Evolutionary conservation across 768 basidiomycete species (phyloP), one percentile per base, ranked within the genome.

Genomic region (Mycena leptocephala): DNA sequence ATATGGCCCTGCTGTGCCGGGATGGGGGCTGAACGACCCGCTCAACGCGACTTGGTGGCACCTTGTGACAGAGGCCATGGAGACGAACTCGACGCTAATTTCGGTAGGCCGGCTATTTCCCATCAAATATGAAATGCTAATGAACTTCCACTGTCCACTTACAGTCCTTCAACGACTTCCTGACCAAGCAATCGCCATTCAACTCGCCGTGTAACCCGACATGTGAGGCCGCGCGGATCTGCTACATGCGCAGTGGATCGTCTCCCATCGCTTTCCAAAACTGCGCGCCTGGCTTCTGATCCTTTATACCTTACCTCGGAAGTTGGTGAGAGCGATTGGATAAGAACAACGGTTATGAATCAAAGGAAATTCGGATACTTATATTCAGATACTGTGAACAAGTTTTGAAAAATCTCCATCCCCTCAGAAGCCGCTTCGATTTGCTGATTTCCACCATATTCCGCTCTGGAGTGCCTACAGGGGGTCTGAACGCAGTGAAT

Each of bases 21-120:
- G 89, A 46, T 95, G 95, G 95, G 86, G 88, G 39, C 81, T 83
- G 8, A 85, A 89, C 65, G 93, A 94, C 80, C 94, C 94, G 0
- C 83, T 95, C 76, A 95, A 95, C 76, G 93, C 93, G 10, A 95
- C 95, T 13, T 95, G 93, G 93, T 95, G 95, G 95, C 94, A 95
- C 77, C 89, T 82, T 58, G 94, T 95, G 53, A 95, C 94, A 20
- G 94, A 95, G 92, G 93, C 89, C 51, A 93, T 94, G 92, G 86
- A 89, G 79, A 82, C 83, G 10, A 87, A 95, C 80, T 79, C 89
- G 5, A 86, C 88, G 37, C 84, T 95, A 13, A 88, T 95, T 28
- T 81, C 88, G 75, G 93, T 93, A 77, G 80, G 89, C 83, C 28
- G 51, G 20, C 61, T 48, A 68, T 56, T 32, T 51, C 11, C 55